phyloP scores from a whole-genome alignment of 2,329 filamentous ascomycete genomes.

The Talaromyces sp. region DNA sequence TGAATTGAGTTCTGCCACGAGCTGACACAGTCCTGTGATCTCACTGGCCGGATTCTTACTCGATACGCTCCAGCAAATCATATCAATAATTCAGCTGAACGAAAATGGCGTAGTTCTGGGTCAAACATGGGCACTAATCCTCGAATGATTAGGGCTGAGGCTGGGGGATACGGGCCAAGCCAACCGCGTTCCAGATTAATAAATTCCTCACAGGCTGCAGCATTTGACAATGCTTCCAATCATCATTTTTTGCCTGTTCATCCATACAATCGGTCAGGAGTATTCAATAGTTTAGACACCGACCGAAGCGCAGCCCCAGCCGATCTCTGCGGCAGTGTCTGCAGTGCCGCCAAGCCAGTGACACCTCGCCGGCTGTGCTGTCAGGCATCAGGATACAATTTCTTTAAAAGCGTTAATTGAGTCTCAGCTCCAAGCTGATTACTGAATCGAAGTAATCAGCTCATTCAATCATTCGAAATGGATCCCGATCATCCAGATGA shows the following conservation, averaged over 20 bases:
- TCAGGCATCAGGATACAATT: background rate
- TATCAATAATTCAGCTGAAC: background rate
- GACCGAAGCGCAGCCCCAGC: background rate
- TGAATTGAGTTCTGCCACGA: background rate
- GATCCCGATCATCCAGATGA: slow-evolving; percentile 22
- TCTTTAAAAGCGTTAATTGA: background rate
- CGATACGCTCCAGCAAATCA: background rate
- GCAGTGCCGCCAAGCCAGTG: slow-evolving; percentile 1
- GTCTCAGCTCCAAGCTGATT: background rate
- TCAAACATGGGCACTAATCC: background rate
- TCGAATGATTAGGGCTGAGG: background rate
- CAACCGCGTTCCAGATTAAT: background rate
- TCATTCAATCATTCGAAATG: background rate
- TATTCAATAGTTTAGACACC: background rate
- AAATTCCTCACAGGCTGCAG: background rate
- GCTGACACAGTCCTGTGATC: background rate
- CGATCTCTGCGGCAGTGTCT: slow-evolving; percentile 7
- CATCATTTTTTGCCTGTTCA: background rate
- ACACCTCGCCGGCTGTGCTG: background rate
- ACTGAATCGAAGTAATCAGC: background rate
- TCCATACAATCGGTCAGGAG: background rate
- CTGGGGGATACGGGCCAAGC: background rate
- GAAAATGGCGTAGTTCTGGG: background rate
- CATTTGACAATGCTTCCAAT: background rate
- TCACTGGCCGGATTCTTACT: background rate